Conservation (phyloP, 352 stramenopile species). For the Globisporangium echinulatum region DNA sequence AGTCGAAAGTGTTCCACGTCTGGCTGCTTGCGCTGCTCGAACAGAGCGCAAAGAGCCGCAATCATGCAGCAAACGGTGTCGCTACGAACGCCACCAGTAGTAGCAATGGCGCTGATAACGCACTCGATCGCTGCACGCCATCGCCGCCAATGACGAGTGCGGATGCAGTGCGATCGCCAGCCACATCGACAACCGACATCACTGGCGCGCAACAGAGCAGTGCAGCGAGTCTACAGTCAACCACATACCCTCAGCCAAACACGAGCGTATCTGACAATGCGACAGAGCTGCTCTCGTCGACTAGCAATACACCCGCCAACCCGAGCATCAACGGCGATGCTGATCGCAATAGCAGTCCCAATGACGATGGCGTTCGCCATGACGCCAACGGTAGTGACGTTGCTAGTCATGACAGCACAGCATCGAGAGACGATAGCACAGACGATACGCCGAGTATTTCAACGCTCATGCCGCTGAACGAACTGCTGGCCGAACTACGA, state of each 20-base stretch:
- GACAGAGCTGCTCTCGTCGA: too few relatives aligned
- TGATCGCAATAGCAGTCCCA: too few relatives aligned
- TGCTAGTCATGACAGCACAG: background rate
- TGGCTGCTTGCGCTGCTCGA: constrained; percentile 10
- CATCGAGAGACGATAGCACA: background rate
- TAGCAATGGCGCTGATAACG: background rate
- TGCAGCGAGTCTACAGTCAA: background rate
- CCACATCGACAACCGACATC: background rate
- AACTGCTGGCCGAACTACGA: constrained; percentile 18
- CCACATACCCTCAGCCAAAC: background rate
- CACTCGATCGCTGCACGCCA: background rate
- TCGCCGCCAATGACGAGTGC: background rate
- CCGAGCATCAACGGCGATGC: too few relatives aligned
- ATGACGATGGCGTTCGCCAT: too few relatives aligned
- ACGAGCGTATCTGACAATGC: too few relatives aligned
- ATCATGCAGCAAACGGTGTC: background rate
- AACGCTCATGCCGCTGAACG: constrained; percentile 15
- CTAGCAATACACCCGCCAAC: too few relatives aligned
- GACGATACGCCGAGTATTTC: background rate
- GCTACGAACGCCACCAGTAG: background rate
- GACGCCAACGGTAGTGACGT: too few relatives aligned
- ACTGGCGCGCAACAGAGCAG: background rate
- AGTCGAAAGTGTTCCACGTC: constrained; percentile 10
- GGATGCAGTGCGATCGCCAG: background rate
- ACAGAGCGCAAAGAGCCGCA: background rate